Evolutionary conservation across 371 early-diverging fungal species (phyloP).

Genomic region (Mortierella sp.): DNA sequence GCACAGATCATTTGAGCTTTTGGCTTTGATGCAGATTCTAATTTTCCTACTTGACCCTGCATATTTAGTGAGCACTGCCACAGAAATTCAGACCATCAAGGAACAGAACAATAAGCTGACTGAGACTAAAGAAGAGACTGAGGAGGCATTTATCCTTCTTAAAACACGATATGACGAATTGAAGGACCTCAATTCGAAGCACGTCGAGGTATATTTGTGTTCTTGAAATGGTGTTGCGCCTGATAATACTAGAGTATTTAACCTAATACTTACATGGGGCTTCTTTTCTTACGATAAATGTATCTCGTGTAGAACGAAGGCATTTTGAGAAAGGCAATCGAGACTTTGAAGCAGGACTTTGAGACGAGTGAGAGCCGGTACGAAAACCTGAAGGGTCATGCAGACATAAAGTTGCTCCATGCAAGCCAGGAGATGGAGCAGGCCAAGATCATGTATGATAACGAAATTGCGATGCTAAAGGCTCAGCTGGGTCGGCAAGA

Average conservation of each 20-base stretch:
- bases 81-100: constrained; percentile 47
- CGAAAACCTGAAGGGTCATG: constrained; percentile 41
- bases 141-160: constrained; percentile 44
- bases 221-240: too few species aligned
- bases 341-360: constrained; percentile 46
- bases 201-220: constrained; percentile 39
- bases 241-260: too few species aligned
- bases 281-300: not conserved
- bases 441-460: constrained; percentile 30
- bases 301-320: constrained; percentile 29
- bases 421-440: constrained; percentile 51
- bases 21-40: not conserved
- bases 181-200: constrained; percentile 37
- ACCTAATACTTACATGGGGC: too few species aligned
- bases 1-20: not conserved
- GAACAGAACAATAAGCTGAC: constrained; percentile 42
- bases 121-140: constrained; percentile 38
- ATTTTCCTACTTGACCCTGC: not conserved
- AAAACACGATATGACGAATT: constrained; percentile 53
- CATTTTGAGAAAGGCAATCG: constrained; percentile 45
- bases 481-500: constrained; percentile 35
- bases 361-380: constrained; percentile 50
- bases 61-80: constrained; percentile 38
- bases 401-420: constrained; percentile 30
- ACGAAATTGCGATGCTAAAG: constrained; percentile 39